Percentiles rank a stretch among this genome's conserved stretches.
Conservation (phyloP, 2,329 filamentous ascomycete species). For the Scedosporium dehoogii region DNA sequence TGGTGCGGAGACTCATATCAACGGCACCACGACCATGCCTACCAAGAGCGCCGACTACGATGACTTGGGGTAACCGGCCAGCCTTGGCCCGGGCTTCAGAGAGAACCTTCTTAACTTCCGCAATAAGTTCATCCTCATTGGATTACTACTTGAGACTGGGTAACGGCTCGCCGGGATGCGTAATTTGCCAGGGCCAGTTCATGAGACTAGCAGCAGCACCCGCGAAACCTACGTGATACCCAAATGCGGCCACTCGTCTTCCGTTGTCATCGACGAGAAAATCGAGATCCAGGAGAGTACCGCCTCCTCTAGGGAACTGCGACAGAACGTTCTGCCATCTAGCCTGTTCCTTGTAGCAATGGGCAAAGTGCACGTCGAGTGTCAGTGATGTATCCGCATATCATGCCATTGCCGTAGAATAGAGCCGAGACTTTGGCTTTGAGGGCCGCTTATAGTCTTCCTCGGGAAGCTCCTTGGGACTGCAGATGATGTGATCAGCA, state of each 20-base stretch:
- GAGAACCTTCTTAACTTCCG: constrained; percentile 61
- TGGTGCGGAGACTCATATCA: constrained; percentile 65
- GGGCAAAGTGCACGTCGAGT: constrained; percentile 39
- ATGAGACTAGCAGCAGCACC: constrained; percentile 65
- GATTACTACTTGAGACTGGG: constrained; percentile 48
- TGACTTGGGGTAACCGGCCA: constrained; percentile 59
- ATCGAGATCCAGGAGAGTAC: constrained; percentile 75
- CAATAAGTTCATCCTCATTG: constrained; percentile 58
- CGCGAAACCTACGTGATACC: constrained; percentile 68
- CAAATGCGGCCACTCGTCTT: constrained; percentile 61
- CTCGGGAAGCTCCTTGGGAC: constrained; percentile 69
- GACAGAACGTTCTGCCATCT: constrained; percentile 74
- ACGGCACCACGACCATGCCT: constrained; percentile 80
- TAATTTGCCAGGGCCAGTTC: constrained; percentile 76
- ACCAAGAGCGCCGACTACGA: constrained; percentile 78
- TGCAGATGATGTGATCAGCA: constrained; percentile 59
- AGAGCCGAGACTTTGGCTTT: background rate
- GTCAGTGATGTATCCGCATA: background rate
- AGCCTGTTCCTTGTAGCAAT: constrained; percentile 67
- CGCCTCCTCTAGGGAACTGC: constrained; percentile 66
- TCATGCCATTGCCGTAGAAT: background rate
- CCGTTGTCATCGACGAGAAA: constrained; percentile 66
- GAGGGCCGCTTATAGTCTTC: constrained; percentile 43
- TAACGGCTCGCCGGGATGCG: constrained; percentile 52
- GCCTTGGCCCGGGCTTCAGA: constrained; percentile 32